Evolutionary conservation across 352 stramenopile genomes (phyloP).

Genomic region (Discostella stelligera): DNA sequence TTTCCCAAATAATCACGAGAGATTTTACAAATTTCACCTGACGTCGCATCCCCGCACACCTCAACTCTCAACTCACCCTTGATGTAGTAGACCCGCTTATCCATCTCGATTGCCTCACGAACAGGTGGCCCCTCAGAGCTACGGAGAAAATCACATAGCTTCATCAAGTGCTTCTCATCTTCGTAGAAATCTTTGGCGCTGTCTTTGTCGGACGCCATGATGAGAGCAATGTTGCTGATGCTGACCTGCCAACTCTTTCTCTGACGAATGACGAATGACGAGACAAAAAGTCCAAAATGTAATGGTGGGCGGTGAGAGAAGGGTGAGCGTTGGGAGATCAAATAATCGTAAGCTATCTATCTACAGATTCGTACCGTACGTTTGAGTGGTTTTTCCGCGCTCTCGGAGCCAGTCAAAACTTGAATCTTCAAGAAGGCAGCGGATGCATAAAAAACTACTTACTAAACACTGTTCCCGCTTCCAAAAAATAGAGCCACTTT

Average conservation of each 20-base stretch:
- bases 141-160: conserved; percentile 81
- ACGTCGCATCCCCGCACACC: too few species aligned
- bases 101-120: conserved; percentile 81
- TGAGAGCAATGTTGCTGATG: conserved; percentile 4
- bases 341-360: too few species aligned
- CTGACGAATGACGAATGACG: background rate
- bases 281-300: background rate
- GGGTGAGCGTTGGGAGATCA: background rate
- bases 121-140: conserved; percentile 72
- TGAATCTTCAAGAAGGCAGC: too few species aligned
- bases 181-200: conserved; percentile 72
- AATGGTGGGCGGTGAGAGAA: background rate
- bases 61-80: conserved; percentile 77
- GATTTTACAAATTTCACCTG: too few species aligned
- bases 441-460: too few species aligned
- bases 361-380: too few species aligned
- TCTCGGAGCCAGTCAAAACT: too few species aligned
- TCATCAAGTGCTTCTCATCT: conserved; percentile 76
- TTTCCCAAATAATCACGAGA: too few species aligned
- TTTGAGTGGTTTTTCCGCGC: too few species aligned
- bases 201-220: conserved; percentile 41
- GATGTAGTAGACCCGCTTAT: conserved; percentile 85
- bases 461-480: too few species aligned
- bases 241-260: background rate
- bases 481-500: too few species aligned